Base-by-base conservation (phyloP, 257 asterid genomes). In the Linaria vulgaris region DNA sequence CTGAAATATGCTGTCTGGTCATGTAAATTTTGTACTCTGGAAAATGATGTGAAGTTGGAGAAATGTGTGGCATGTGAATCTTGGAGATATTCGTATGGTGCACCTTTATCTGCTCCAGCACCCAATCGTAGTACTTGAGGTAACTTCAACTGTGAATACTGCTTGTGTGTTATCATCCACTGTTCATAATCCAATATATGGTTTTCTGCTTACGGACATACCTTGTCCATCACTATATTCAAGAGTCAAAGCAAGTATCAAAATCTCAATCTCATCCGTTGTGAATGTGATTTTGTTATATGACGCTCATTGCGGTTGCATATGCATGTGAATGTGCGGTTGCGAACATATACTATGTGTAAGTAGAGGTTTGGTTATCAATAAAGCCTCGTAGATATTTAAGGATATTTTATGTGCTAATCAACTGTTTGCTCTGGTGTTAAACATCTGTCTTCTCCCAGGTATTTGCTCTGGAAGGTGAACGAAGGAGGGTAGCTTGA, bases 61-160 rank as follows among this genome's bases (percentile, higher is more conserved):
- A 80, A 79, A 70, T 92, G 99, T 67, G 69, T 61, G 11, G 90
- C 78, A 27, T 92, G 96, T 69, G 94, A 74, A 53, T 73, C 92
- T 16, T 86, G 96, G 95, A 86, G 90, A 81, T 86, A 84, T 61
- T 84, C 96, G 31, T 75, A 70, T 60, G 92, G 95, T 17, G 75
- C 86, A 16, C 95, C 91, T 52, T 64, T 81, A 48, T 81, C 88
- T 56, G 17, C 81, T 56, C 34, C 75, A 30, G 78, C 94, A 19
- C 88, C 88, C 59, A 76, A 76, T 72, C 83, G 53, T 63, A 92
- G 91, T 64, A 85, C 96, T 68, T 80, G 75, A 85, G 74, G 75
- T 69, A 38, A 69, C 43, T 15, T 21, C 24, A 21, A 27, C 56
- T 48, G 63, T 56, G 45, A 34, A 14, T 55, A 17, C 19, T 50